Evolutionary conservation across 1,284 basidiomycete genomes (phyloP).

Genomic region (Ustilago nuda): DNA sequence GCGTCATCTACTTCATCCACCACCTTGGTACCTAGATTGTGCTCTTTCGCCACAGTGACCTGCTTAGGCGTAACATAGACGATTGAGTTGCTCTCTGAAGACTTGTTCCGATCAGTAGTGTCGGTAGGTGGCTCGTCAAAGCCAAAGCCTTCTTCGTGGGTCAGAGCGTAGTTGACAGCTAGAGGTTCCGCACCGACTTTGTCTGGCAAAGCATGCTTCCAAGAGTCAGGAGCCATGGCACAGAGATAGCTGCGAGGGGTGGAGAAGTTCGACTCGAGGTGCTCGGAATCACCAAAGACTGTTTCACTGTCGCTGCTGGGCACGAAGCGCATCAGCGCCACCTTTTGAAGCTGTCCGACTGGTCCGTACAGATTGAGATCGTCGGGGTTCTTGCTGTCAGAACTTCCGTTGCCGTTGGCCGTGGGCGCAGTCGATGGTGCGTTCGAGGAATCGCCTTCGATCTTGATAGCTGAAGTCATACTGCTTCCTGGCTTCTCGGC

Average conservation of each 20-base stretch:
- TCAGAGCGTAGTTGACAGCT: conserved; percentile 76
- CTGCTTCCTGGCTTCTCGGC: conserved; percentile 29
- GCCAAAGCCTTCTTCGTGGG: conserved; percentile 82
- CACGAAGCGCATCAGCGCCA: conserved; percentile 82
- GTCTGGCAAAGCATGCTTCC: conserved; percentile 26
- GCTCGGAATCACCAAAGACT: conserved; percentile 43
- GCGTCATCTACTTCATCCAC: conserved; percentile 92
- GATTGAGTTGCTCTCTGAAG: conserved; percentile 79
- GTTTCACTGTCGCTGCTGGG: conserved; percentile 46
- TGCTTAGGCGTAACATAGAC: conserved; percentile 81
- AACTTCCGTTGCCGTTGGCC: conserved; percentile 6
- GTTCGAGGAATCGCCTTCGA: conserved; percentile 22
- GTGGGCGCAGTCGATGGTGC: not conserved
- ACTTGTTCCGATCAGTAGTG: conserved; percentile 71
- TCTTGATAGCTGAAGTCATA: conserved; percentile 35
- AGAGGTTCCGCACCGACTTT: conserved; percentile 29
- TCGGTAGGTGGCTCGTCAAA: conserved; percentile 68
- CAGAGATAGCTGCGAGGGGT: conserved; percentile 49
- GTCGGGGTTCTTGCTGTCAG: conserved; percentile 25
- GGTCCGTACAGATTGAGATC: conserved; percentile 76
- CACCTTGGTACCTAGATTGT: conserved; percentile 75
- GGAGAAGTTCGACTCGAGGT: conserved; percentile 51
- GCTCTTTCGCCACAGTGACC: conserved; percentile 77
- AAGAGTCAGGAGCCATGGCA: conserved; percentile 18
- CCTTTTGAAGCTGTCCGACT: conserved; percentile 95